Base-by-base conservation (phyloP, 2,329 filamentous ascomycete genomes). In the Claviceps capensis region DNA sequence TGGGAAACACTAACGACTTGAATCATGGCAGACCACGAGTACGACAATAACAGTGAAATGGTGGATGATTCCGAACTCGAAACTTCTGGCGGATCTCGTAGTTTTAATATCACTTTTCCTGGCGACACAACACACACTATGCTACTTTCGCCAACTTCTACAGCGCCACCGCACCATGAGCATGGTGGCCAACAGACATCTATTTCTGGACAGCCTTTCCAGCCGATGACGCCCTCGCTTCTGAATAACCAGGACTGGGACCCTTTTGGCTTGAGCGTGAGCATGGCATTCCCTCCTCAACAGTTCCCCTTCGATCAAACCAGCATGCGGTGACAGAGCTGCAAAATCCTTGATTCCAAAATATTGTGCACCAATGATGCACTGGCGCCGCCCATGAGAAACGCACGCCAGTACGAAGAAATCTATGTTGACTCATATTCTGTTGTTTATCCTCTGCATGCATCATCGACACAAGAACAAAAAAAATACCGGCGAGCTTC, bases 231-330 rank as follows among this genome's bases (percentile, higher is more conserved):
- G 78, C 78, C 76, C 4, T 76, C 80, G 61, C 65, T 81, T 7
- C 66, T 81, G 43, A 90, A 96, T 62, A 86, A 96, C 62, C 86
- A 89, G 48, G 90, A 96, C 64, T 88, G 89, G 67, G 90, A 96
- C 67, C 91, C 91, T 0, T 97, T 96, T 62, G 90, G 90, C 13
- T 74, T 96, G 50, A 91, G 86, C 54, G 90, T 90, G 38, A 95
- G 88, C 69, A 95, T 95, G 91, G 87, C 91, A 58, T 95, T 95
- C 62, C 89, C 89, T 11, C 86, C 85, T 2, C 85, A 87, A 52
- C 84, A 85, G 48, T 93, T 90, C 67, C 80, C 82, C 49, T 88
- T 88, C 64, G 81, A 84, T 56, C 79, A 78, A 48, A 73, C 75
- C 64, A 79, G 77, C 59, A 76, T 72, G 65, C 64, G 70, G 56